Conservation (phyloP, 805 yeast genomes). For the Candida ulmi region DNA sequence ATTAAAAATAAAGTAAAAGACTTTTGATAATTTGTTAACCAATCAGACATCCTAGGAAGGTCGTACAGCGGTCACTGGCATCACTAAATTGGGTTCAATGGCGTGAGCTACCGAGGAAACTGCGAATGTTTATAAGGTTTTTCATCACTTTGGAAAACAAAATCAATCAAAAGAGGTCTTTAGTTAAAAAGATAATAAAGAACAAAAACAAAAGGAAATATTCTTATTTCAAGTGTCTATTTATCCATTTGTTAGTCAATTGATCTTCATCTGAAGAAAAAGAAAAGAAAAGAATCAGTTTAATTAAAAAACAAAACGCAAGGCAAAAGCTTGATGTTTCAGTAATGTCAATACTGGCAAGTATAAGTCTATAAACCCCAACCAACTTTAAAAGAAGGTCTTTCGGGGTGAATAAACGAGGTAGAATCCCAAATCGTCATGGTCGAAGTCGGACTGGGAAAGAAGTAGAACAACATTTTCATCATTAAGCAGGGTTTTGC, state of each 20-base stretch:
- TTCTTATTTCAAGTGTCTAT: constrained; percentile 2
- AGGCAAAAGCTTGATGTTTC: constrained; percentile 29
- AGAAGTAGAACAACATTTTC: constrained; percentile 63
- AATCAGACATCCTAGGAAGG: constrained; percentile 96
- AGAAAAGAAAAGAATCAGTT: constrained; percentile 3
- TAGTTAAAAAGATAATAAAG: constrained; percentile 6
- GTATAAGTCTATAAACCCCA: constrained; percentile 56
- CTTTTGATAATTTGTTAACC: neutral
- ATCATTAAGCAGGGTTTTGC: constrained; percentile 21
- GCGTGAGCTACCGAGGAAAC: constrained; percentile 92
- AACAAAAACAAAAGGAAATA: constrained; percentile 4
- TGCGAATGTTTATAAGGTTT: constrained; percentile 79
- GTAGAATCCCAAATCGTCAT: constrained; percentile 75
- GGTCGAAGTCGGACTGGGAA: constrained; percentile 90
- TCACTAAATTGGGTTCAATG: constrained; percentile 73
- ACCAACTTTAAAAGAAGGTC: constrained; percentile 17
- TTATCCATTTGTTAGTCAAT: neutral
- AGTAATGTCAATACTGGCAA: constrained; percentile 80
- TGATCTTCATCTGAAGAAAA: neutral
- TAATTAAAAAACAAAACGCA: neutral
- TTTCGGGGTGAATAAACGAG: constrained; percentile 23
- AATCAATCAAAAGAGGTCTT: neutral
- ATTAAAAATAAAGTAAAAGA: constrained; percentile 1
- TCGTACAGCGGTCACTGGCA: constrained; percentile 79
- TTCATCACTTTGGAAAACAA: constrained; percentile 55